Percentiles rank a stretch among this genome's conserved stretches.
Conservation (phyloP, 129 eudicot genomes). For the Gnaphalium uliginosum region DNA sequence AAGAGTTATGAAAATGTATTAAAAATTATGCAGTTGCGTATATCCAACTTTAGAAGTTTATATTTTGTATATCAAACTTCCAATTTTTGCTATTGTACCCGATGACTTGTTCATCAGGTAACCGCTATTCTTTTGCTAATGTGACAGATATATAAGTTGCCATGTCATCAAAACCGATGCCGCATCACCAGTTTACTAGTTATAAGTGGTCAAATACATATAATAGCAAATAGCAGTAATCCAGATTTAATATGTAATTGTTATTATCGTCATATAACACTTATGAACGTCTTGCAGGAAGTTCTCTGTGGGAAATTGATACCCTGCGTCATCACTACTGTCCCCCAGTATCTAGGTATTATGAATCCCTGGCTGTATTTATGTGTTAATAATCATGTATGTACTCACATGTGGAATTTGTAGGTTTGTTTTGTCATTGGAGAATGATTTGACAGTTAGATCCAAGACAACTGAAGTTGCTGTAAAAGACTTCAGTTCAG, state of each 20-base stretch:
- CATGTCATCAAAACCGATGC: background rate
- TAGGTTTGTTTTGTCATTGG: constrained; percentile 88
- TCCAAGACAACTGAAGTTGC: constrained; percentile 76
- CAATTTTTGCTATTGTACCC: background rate
- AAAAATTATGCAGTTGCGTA: too few relatives aligned
- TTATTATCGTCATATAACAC: background rate
- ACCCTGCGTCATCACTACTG: constrained; percentile 91
- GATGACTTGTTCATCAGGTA: background rate
- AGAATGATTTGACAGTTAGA: constrained; percentile 86
- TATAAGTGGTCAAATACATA: background rate
- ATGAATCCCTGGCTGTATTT: background rate
- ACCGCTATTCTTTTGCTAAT: background rate
- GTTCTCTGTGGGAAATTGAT: constrained; percentile 94
- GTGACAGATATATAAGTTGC: background rate
- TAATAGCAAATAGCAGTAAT: background rate
- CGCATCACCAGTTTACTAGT: background rate
- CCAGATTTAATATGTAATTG: background rate
- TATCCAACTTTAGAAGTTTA: background rate
- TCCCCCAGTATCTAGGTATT: constrained; percentile 84
- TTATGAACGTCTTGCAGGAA: constrained; percentile 47
- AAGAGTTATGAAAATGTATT: background rate
- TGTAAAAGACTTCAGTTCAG: constrained; percentile 84
- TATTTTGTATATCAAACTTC: background rate
- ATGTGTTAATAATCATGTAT: background rate
- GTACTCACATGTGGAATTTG: constrained; percentile 4